A percentile compares a stretch with the other conserved stretches of the same genome.
These are phyloP conservation scores for Elaeagnus macrophylla DNA, from an alignment of 306 rosid genomes.

Conservation along the genomic window DNA sequence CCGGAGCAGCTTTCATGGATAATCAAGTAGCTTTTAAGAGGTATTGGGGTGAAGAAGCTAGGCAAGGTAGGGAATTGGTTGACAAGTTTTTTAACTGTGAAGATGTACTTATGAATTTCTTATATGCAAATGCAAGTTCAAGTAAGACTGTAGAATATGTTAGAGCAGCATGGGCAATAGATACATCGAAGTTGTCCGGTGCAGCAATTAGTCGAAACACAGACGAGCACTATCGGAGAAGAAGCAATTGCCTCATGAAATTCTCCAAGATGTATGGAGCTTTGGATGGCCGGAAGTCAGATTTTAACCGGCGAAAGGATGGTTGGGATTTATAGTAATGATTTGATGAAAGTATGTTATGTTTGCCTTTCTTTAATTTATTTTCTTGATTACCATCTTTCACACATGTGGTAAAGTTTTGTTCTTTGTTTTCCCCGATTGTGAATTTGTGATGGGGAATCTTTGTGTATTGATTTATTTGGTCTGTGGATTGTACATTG, in stretches of 20 bases:
- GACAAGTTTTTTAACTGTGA: conserved; percentile 74
- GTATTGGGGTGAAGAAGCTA: conserved; percentile 74
- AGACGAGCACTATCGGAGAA: conserved; percentile 45
- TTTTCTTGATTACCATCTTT: conserved; percentile 19
- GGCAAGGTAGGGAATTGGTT: conserved; percentile 65
- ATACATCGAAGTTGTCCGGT: conserved; percentile 88
- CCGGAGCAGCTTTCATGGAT: conserved; percentile 93
- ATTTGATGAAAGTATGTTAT: conserved; percentile 10
- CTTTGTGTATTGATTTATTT: not conserved
- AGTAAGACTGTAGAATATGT: conserved; percentile 80
- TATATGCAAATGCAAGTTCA: conserved; percentile 85
- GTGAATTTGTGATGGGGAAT: conserved; percentile 2
- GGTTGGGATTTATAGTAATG: conserved; percentile 97
- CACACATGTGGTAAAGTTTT: conserved; percentile 15
- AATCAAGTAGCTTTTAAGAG: conserved; percentile 59
- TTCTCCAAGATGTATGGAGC: conserved; percentile 71
- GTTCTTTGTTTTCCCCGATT: not conserved
- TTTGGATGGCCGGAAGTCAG: conserved; percentile 56
- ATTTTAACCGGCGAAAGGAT: conserved; percentile 64
- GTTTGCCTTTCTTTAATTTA: conserved; percentile 24
- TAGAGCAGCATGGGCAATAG: conserved; percentile 93
- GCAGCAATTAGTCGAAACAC: conserved; percentile 89
- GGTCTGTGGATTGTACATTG: not conserved
- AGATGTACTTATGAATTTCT: conserved; percentile 73
- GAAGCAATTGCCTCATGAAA: conserved; percentile 63